Conservation (phyloP, 2,329 filamentous ascomycete species). For the Hymenoscyphus scutula region DNA sequence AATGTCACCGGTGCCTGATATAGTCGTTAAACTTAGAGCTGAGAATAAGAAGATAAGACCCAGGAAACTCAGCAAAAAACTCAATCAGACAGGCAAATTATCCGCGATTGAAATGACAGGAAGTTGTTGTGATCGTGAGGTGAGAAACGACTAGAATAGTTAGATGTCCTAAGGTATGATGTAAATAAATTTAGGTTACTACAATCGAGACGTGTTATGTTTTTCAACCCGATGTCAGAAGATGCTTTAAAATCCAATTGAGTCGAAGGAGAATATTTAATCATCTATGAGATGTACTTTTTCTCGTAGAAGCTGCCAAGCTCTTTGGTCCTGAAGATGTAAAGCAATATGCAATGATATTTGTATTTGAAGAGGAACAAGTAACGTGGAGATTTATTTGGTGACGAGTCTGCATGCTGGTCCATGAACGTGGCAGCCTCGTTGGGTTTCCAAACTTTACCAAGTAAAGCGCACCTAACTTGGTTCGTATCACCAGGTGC, state of each 20-base stretch:
- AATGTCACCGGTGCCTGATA: too few species aligned
- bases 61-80: too few species aligned
- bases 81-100: too few species aligned
- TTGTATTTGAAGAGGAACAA: not conserved
- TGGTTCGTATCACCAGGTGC: not conserved
- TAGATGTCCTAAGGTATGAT: too few species aligned
- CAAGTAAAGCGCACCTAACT: not conserved
- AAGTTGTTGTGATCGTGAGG: too few species aligned
- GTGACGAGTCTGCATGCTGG: not conserved
- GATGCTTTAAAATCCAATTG: not conserved
- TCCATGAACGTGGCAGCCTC: not conserved
- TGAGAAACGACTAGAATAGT: too few species aligned
- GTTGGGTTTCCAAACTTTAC: not conserved
- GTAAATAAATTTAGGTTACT: too few species aligned
- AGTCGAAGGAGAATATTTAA: not conserved
- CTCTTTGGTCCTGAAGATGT: not conserved
- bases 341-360: not conserved
- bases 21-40: too few species aligned
- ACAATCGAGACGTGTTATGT: too few species aligned
- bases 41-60: too few species aligned
- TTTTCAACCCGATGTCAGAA: not conserved
- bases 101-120: too few species aligned
- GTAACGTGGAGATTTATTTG: not conserved
- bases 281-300: not conserved
- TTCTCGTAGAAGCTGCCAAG: not conserved